Base-by-base conservation (phyloP, 129 eudicot species). In the Artemisia argyi region DNA sequence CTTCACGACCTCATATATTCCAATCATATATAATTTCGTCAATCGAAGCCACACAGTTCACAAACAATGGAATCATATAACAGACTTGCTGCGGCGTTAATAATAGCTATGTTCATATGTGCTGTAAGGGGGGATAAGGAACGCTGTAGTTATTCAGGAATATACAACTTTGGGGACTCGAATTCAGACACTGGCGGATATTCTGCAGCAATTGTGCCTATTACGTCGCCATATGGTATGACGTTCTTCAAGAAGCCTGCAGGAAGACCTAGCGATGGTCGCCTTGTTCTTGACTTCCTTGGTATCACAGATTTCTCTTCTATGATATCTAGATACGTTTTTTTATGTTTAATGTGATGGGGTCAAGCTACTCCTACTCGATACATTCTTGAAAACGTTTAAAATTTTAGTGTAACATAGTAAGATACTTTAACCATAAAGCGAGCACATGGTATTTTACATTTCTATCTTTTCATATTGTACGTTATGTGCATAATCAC, bases 121-220 rank as follows among this genome's bases (percentile, higher is more conserved):
- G 73, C 26, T 39, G 61, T 26, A 19, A 54, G 53, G 28, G 79
- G 46, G 12, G 76, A 47, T 17, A 16, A 55, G 48, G 71, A 52
- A 26, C 72, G 81, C 3, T 91, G 97, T 58, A 69, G 71, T 51
- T 88, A 44, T 26, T 73, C 87, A 7, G 88, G 82, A 15, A 62
- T 91, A 15, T 91, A 83, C 87, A 91, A 88, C 76, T 91, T 88
- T 30, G 96, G 97, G 2, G 97, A 91, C 72, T 91, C 97, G 2
- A 91, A 91, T 76, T 91, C 97, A 3, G 97, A 91, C 79, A 91
- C 97, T 12, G 96, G 96, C 12, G 96, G 90, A 14, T 84, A 82
- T 13, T 75, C 92, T 13, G 97, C 96, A 2, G 89, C 92, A 3
- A 86, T 88, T 73, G 17, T 54, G 28, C 97, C 88, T 3, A 70